Evolutionary conservation across 257 asterid genomes (phyloP), one percentile per base, ranked within the genome.

Genomic region (Gentiana dahurica): DNA sequence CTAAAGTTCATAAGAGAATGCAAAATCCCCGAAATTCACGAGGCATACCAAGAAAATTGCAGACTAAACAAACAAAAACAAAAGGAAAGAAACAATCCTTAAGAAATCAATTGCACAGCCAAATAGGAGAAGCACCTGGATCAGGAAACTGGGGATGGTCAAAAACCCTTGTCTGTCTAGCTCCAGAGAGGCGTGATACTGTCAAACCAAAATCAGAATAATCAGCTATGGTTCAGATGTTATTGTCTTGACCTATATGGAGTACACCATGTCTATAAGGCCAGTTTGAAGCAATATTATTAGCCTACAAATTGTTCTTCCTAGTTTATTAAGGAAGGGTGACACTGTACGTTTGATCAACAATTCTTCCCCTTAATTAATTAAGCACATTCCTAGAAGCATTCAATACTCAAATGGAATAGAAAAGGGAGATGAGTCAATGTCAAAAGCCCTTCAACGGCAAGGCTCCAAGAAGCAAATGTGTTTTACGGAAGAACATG

Each of bases 141-240:
- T 50, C 60, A 66, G 57, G 68, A 87, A 77, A 65, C 77, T 72
- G 59, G 95, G 95, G 35, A 82, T 76, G 12, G 95, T 84, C 62
- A 77, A 68, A 60, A 82, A 87, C 58, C 93, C 95, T 77, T 55
- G 93, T 73, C 69, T 82, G 75, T 69, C 77, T 68, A 87, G 95
- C 84, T 84, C 95, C 81, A 77, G 46, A 52, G 93, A 80, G 76
- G 95, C 96, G 55, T 71, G 83, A 68, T 84, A 70, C 95, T 87
- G 79, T 61, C 64, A 62, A 74, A 56, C 58, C 54, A 60, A 47
- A 70, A 58, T 55, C 3, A 72, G 45, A 56, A 32, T 36, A 49
- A 51, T 63, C 69, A 74, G 67, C 45, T 52, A 8, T 55, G 13
- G 52, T 8, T 60, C 15, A 45, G 35, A 36, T 47, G 15, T 35